Conservation (phyloP, 768 basidiomycete species). For the Podaxis rugospora region DNA sequence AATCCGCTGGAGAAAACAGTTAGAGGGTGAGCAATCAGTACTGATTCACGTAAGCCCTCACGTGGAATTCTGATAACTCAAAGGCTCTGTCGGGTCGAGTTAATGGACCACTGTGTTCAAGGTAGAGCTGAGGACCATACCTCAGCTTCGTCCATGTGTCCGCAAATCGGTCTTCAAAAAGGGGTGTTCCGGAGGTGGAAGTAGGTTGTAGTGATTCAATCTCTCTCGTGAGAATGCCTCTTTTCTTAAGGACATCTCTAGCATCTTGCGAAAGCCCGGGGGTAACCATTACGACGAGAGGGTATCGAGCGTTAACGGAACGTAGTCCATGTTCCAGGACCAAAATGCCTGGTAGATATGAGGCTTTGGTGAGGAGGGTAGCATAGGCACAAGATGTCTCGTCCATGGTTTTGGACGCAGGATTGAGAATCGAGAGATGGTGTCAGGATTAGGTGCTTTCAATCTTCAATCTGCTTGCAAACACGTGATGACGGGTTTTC, state of each 20-base stretch:
- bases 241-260: conserved; percentile 44
- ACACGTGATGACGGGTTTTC: background rate
- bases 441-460: background rate
- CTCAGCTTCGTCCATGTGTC: conserved; percentile 75
- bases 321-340: conserved; percentile 55
- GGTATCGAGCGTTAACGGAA: conserved; percentile 56
- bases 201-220: conserved; percentile 56
- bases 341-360: conserved; percentile 62
- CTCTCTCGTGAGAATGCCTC: conserved; percentile 52
- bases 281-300: conserved; percentile 78
- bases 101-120: background rate
- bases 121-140: conserved; percentile 18
- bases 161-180: conserved; percentile 48
- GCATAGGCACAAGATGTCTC: conserved; percentile 56
- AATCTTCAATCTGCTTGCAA: background rate
- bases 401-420: background rate
- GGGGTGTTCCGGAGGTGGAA: conserved; percentile 30
- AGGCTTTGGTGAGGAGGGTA: conserved; percentile 72
- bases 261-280: conserved; percentile 47
- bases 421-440: background rate
- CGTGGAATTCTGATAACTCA: conserved; percentile 65
- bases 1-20: conserved; percentile 45
- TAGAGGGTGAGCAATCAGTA: background rate
- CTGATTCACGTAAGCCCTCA: conserved; percentile 23
- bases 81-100: conserved; percentile 40